These are phyloP conservation scores for Teratosphaeria epicoccoides DNA, from an alignment of 2,329 filamentous ascomycete species.

Conservation along the genomic window DNA sequence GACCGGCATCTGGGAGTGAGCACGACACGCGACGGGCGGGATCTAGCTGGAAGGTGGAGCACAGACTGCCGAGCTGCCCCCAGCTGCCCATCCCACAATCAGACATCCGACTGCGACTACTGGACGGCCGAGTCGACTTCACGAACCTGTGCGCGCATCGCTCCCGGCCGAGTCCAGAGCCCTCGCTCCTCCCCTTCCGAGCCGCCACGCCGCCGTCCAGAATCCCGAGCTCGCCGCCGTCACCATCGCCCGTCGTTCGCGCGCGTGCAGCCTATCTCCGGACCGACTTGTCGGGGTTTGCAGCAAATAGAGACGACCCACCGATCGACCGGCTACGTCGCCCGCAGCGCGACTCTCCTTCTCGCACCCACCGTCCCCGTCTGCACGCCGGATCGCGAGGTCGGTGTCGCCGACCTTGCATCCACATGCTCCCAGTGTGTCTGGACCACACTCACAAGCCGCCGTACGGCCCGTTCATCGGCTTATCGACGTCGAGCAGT, in stretches of 20 bases:
- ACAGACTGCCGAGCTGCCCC: background rate
- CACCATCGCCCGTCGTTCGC: background rate
- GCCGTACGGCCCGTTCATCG: background rate
- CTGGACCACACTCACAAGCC: background rate
- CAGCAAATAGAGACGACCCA: background rate
- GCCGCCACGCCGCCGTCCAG: background rate
- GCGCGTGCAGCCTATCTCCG: background rate
- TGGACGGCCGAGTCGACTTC: background rate
- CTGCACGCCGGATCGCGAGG: background rate
- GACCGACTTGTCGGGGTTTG: background rate
- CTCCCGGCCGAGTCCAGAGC: background rate
- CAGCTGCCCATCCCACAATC: background rate
- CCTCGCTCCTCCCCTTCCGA: background rate
- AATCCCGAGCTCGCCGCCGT: background rate
- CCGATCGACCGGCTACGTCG: background rate
- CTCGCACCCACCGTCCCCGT: background rate
- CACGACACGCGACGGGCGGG: background rate
- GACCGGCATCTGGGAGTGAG: background rate
- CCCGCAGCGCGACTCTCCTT: background rate
- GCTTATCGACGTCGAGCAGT: background rate
- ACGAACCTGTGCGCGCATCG: background rate
- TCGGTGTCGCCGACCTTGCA: background rate
- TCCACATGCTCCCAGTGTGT: background rate
- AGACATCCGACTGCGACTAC: background rate
- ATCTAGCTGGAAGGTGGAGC: background rate